Evolutionary conservation across 225 moss, liverwort and hornwort genomes (phyloP), one percentile per base, ranked within the genome.

Genomic region (Bryum argenteum): DNA sequence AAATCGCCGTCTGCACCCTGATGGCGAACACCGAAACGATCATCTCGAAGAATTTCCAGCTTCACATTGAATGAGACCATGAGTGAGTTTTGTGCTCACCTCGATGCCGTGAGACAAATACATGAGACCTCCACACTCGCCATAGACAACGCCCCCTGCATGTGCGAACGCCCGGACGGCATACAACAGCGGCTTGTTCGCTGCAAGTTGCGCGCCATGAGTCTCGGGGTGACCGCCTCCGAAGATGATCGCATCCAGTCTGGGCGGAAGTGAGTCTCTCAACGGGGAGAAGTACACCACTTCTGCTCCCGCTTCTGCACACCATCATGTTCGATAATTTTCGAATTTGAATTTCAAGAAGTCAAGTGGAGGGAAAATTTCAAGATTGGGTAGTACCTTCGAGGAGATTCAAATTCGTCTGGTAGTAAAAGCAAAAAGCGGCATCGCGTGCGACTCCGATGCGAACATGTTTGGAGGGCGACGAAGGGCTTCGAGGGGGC

Each of bases 101-200:
- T 88, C 85, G 63, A 88, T 83, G 58, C 82, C 88, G 65, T 85
- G 88, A 21, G 88, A 82, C 41, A 88, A 62, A 67, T 85, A 88
- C 88, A 88, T 85, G 38, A 88, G 80, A 40, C 88, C 88, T 77
- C 85, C 88, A 45, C 88, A 85, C 70, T 88, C 88, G 66, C 81
- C 88, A 58, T 79, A 85, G 12, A 88, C 82, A 60, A 88, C 80
- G 52, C 88, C 88, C 39, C 88, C 85, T 10, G 88, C 88, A 67
- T 82, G 75, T 24, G 88, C 82, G 76, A 88, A 88, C 41, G 88
- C 48, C 16, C 85, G 79, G 44, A 88, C 77, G 48, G 82, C 88
- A 65, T 88, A 88, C 70, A 88, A 70, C 72, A 88, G 48, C 40
- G 81, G 76, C 75, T 82, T 88, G 59, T 88, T 88, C 75, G 75